Percentiles rank a stretch among this genome's conserved stretches.
Evolutionary conservation across 768 basidiomycete genomes (phyloP).

Genomic region (Suillus brevipes): DNA sequence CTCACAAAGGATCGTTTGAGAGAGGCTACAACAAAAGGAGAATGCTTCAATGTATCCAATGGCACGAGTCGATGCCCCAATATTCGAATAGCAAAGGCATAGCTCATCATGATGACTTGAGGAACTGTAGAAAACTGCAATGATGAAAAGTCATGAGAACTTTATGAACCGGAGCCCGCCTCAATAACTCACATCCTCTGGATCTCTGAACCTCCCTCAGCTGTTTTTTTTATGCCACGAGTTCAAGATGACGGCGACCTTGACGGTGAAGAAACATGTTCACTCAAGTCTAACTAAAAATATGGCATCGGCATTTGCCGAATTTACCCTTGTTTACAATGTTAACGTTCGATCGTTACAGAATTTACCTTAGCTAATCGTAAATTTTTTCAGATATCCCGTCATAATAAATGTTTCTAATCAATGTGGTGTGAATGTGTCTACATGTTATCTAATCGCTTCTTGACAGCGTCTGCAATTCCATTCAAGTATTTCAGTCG

Average conservation of each 20-base stretch:
- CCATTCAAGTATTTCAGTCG: conserved; percentile 74
- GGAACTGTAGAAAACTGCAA: conserved; percentile 17
- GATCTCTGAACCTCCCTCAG: not conserved
- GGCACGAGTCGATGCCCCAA: conserved; percentile 61
- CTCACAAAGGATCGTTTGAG: conserved; percentile 52
- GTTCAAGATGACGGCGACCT: not conserved
- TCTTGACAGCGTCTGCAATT: conserved; percentile 42
- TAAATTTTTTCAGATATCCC: too few relatives aligned
- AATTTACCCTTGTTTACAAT: too few relatives aligned
- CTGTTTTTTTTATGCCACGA: not conserved
- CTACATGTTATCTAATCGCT: conserved; percentile 12
- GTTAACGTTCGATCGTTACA: too few relatives aligned
- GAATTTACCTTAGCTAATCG: too few relatives aligned
- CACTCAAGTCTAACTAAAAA: not conserved
- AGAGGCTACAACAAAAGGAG: conserved; percentile 22
- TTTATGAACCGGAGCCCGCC: not conserved
- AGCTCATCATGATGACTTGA: conserved; percentile 43
- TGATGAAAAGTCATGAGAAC: not conserved
- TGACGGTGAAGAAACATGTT: not conserved
- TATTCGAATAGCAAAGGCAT: conserved; percentile 43
- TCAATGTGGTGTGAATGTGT: too few relatives aligned
- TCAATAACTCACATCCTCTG: not conserved
- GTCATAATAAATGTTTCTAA: too few relatives aligned
- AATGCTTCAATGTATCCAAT: conserved; percentile 41
- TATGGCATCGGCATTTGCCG: not conserved